These are phyloP conservation scores for Spiromastix sp. DNA, from an alignment of 2,329 filamentous ascomycete genomes.

Conservation along the genomic window DNA sequence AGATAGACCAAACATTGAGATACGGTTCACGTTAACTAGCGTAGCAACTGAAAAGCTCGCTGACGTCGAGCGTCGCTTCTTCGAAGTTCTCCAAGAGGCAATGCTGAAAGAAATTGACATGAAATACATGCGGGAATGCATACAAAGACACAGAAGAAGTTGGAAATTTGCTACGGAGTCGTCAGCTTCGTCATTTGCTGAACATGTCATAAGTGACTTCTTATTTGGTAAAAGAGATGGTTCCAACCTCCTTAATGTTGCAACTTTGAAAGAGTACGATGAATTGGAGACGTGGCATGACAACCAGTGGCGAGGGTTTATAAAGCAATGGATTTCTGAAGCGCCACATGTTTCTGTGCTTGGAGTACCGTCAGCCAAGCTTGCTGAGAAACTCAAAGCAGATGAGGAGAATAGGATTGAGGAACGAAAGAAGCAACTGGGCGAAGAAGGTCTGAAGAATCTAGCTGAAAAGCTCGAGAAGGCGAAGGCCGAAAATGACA, in stretches of 20 bases:
- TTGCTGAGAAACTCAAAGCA: conserved; percentile 70
- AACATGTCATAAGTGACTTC: conserved; percentile 82
- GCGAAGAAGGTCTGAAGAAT: conserved; percentile 67
- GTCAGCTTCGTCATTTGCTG: conserved; percentile 69
- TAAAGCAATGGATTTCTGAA: conserved; percentile 75
- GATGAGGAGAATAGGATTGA: conserved; percentile 72
- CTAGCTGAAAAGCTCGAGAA: conserved; percentile 66
- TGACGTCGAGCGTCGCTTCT: conserved; percentile 74
- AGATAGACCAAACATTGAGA: conserved; percentile 66
- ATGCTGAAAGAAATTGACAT: conserved; percentile 71
- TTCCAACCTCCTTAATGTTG: conserved; percentile 56
- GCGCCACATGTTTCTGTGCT: conserved; percentile 80
- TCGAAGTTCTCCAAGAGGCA: conserved; percentile 72
- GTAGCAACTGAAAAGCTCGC: conserved; percentile 79
- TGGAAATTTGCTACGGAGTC: conserved; percentile 76
- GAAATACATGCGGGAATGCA: conserved; percentile 79
- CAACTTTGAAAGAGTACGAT: conserved; percentile 47
- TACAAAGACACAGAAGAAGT: conserved; percentile 69
- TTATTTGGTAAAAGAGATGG: conserved; percentile 82
- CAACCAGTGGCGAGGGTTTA: conserved; percentile 68
- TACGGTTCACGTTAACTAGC: conserved; percentile 76
- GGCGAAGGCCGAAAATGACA: conserved; percentile 81
- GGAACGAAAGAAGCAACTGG: conserved; percentile 67
- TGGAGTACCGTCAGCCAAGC: conserved; percentile 69
- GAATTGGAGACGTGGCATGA: conserved; percentile 70